phyloP scores from a whole-genome alignment of 352 stramenopile genomes.

The Phytophthora palmivora region DNA sequence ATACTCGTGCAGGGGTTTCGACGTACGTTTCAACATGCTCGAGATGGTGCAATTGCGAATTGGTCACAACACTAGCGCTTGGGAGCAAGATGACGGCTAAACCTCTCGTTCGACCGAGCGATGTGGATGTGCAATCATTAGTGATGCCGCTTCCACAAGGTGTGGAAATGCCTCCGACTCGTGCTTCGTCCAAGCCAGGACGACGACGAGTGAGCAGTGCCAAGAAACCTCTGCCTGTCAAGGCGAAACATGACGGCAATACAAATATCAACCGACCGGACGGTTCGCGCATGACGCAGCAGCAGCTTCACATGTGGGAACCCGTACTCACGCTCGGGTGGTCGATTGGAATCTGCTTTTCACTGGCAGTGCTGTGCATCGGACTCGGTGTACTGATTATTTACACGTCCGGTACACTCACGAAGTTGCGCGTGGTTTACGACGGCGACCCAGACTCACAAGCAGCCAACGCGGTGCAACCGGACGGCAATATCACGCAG shows the following conservation, averaged over 20 bases:
- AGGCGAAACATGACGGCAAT: constrained; percentile 18
- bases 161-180: constrained; percentile 26
- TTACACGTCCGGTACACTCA: constrained; percentile 54
- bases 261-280: constrained; percentile 57
- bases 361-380: constrained; percentile 49
- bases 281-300: constrained; percentile 63
- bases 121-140: constrained; percentile 39
- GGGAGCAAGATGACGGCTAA: constrained; percentile 35
- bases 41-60: constrained; percentile 17
- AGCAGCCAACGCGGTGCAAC: constrained; percentile 34
- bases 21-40: constrained; percentile 1
- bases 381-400: constrained; percentile 59
- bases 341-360: constrained; percentile 63
- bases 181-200: constrained; percentile 11
- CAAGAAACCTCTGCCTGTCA: constrained; percentile 9
- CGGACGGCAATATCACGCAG: constrained; percentile 41
- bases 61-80: neutral
- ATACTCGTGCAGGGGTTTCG: constrained; percentile 24
- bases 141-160: constrained; percentile 32
- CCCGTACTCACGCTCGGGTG: constrained; percentile 75
- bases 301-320: constrained; percentile 77
- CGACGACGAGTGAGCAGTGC: constrained; percentile 27
- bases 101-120: constrained; percentile 36
- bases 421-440: constrained; percentile 70
- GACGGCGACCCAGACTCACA: constrained; percentile 45